Evolutionary conservation across 352 stramenopile species (phyloP), one percentile per base, ranked within the genome.

Genomic region (Globisporangium megalacanthum): DNA sequence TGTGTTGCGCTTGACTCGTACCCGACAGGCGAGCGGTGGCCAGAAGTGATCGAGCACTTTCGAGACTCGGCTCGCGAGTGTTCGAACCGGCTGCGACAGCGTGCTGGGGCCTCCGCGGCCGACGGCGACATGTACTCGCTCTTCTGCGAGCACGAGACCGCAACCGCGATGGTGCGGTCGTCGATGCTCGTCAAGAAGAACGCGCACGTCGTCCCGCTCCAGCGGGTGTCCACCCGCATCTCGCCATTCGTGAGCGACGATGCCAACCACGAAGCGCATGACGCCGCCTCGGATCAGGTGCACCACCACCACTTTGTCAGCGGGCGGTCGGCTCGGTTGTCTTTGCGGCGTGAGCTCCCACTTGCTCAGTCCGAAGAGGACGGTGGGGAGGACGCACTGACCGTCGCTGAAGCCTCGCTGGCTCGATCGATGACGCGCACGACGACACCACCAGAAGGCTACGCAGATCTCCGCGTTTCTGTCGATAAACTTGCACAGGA

Each of bases 11-110:
- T 31, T 22, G 15, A 20, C 42, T 47, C 20, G 42, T 10, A 20
- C 33, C 33, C n/a, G 45, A 11, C 52, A 89, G 80, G 80, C 50
- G 48, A 73, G 29, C 79, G 74, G 46, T 92, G 84, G 84, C 80
- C 84, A 2, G 84, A 90, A 51, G 73, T 92, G 2, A 47, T 87
- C 3, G 69, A 71, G 25, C 75, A 92, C 58, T 94, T 94, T 58
- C 66, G 67, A 25, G 64, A 77, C 14, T 47, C 67, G 29, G 80
- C 80, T 19, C 62, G 62, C 31, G 46, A 59, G 4, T 63, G 61
- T n/a, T 86, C 78, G n/a, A 77, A 70, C 13, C 61, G 45, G 6
- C 77, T 89, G 64, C 68, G 65, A 8, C 63, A 69, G 2, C 69
- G 77, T 9, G 65, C 72, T 20, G 67, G 64, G 20, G 15, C 53